Percentiles rank a stretch among this genome's conserved stretches.
These are phyloP conservation scores for Neocallimastix lanati DNA, from an alignment of 192 early-diverging fungal genomes.

Conservation along the genomic window DNA sequence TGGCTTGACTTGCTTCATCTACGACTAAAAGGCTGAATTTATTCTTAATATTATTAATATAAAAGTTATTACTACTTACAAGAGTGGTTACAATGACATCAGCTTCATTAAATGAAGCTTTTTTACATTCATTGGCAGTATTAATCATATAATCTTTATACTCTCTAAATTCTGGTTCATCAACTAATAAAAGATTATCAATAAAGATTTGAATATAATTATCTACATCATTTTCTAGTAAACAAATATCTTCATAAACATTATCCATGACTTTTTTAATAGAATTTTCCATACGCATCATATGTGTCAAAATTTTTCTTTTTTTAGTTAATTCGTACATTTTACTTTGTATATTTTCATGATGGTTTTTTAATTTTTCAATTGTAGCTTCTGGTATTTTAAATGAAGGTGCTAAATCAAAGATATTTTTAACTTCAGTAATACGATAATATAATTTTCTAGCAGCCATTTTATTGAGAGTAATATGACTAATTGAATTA, in stretches of 20 bases:
- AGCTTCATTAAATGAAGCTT: constrained; percentile 51
- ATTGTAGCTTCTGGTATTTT: not conserved
- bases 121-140: constrained; percentile 5
- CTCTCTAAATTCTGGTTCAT: not conserved
- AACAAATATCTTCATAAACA: constrained; percentile 18
- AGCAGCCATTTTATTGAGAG: constrained; percentile 2
- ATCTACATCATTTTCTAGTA: not conserved
- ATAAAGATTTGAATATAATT: not conserved
- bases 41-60: constrained; percentile 38
- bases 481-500: constrained; percentile 8
- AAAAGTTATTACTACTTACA: constrained; percentile 66
- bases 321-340: constrained; percentile 8
- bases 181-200: not conserved
- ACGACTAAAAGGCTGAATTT: constrained; percentile 64
- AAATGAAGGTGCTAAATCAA: not conserved
- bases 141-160: not conserved
- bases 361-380: not conserved
- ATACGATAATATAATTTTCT: constrained; percentile 9
- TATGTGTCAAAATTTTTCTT: constrained; percentile 4
- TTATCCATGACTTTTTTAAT: constrained; percentile 15
- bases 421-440: constrained; percentile 2
- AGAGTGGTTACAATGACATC: constrained; percentile 72
- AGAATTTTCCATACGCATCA: not conserved
- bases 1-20: constrained; percentile 87
- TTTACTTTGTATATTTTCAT: constrained; percentile 1